phyloP scores from a whole-genome alignment of 208 protist species.

The Leishmania aethiopica region DNA sequence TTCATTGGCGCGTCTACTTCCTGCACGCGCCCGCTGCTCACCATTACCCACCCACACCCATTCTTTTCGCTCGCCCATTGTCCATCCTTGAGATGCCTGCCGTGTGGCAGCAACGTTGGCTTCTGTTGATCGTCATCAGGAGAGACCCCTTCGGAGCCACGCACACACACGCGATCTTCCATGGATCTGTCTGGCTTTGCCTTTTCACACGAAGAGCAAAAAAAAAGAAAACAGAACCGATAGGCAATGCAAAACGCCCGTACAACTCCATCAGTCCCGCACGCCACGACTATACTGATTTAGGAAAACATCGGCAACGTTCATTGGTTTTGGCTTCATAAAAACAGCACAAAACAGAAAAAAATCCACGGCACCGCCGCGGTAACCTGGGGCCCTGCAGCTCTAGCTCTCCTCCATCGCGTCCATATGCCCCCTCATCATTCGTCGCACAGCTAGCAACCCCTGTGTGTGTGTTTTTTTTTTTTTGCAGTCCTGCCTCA shows the following conservation, averaged over 20 bases:
- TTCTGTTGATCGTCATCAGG: not conserved
- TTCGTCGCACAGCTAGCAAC: not conserved
- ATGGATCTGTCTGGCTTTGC: not conserved
- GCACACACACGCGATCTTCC: not conserved
- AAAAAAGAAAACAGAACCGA: too few relatives aligned
- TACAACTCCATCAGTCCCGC: not conserved
- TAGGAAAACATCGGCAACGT: not conserved
- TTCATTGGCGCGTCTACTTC: not conserved
- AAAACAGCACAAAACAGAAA: too few relatives aligned
- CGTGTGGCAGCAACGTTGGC: not conserved
- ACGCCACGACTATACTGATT: not conserved
- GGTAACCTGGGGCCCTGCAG: not conserved
- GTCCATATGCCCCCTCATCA: not conserved
- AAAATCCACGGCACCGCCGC: not conserved
- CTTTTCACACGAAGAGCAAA: not conserved
- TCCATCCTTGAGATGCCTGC: not conserved
- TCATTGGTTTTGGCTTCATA: not conserved
- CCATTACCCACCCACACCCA: too few relatives aligned
- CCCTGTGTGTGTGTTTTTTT: too few relatives aligned
- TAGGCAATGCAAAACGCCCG: not conserved
- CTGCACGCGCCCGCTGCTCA: not conserved
- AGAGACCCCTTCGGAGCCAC: not conserved
- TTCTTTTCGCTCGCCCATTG: not conserved
- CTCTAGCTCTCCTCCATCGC: not conserved
- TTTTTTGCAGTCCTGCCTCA: not conserved